Base-by-base conservation (phyloP, 2,329 filamentous ascomycete species). In the Phialophora tarda region DNA sequence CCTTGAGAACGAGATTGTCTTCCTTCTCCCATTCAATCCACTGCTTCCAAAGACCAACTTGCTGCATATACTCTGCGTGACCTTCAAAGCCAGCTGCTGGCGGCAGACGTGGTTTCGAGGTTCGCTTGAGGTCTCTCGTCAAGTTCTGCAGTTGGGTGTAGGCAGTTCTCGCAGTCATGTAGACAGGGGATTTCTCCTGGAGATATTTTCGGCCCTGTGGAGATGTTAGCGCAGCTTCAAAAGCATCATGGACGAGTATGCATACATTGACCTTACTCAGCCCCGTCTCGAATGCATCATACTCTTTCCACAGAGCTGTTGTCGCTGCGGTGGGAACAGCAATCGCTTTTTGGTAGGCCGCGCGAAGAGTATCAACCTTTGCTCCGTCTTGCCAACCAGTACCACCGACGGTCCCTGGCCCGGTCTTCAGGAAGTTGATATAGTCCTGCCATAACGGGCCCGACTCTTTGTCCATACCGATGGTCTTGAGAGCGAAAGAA, bases 1-100 rank as follows among this genome's bases (percentile, higher is more conserved):
- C 84, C 75, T 91, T 91, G 61, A 98, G 82, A 26, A 96, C 91
- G 2, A 99, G 82, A 0, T 92, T 93, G 75, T 99, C 95, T 21
- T 91, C 89, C 78, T 94, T 96, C 79, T 99, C 95, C 93, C 93
- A 99, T 4, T 89, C 83, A 71, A 99, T 90, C 95, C 96, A 99
- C 71, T 86, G 89, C 76, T 92, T 93, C 95, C 95, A 99, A 30
- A 95, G 83, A 56, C 91, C 87, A 54, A 97, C 89, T 78, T 99
- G 96, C 57, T 90, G 86, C 71, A 87, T 82, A 75, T 91, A 99
- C 69, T 97, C 93, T 26, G 89, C 85, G 67, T 96, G 88, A 1
- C 95, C 95, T 61, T 95, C 91, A 74, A 93, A 97, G 0, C 93
- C 94, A 53, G 88, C 87, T 4, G 90, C 88, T 6, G 95, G 94